These are phyloP conservation scores for Striga asiatica DNA, from an alignment of 257 asterid species.

Conservation along the genomic window DNA sequence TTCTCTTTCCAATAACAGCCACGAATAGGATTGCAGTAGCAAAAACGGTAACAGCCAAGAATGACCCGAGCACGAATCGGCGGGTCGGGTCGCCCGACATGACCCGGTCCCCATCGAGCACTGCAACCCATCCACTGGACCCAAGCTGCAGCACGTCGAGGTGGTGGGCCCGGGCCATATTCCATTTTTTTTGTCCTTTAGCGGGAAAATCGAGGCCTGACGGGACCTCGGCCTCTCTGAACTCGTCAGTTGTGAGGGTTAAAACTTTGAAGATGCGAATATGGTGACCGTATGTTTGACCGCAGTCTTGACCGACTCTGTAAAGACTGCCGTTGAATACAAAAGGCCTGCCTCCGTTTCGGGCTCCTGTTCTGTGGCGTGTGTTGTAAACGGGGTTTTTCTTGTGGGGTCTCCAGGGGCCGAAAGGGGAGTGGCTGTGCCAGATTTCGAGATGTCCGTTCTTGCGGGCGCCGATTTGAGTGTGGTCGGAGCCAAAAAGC, in stretches of 20 bases:
- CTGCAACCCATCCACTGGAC: slow-evolving; percentile 79
- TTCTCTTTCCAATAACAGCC: slow-evolving; percentile 71
- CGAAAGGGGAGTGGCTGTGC: slow-evolving; percentile 73
- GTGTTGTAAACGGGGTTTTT: slow-evolving; percentile 74
- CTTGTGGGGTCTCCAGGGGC: slow-evolving; percentile 87
- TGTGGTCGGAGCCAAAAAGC: slow-evolving; percentile 93
- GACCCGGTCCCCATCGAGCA: slow-evolving; percentile 76
- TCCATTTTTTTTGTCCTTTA: slow-evolving; percentile 83
- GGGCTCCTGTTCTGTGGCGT: slow-evolving; percentile 73
- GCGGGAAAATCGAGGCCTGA: slow-evolving; percentile 35
- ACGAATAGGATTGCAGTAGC: slow-evolving; percentile 55
- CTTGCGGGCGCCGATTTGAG: slow-evolving; percentile 52
- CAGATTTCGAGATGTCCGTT: slow-evolving; percentile 89
- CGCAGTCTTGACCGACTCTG: slow-evolving; percentile 90
- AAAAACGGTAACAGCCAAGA: slow-evolving; percentile 34
- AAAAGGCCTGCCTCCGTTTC: slow-evolving; percentile 95
- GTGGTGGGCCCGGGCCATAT: slow-evolving; percentile 84
- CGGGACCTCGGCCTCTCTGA: slow-evolving; percentile 70
- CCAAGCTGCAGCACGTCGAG: slow-evolving; percentile 77
- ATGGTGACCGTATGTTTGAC: slow-evolving; percentile 64
- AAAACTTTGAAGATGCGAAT: slow-evolving; percentile 59
- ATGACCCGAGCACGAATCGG: slow-evolving; percentile 55
- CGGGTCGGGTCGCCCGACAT: slow-evolving; percentile 64
- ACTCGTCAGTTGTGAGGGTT: slow-evolving; percentile 46
- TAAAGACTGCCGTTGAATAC: slow-evolving; percentile 52